phyloP scores from a whole-genome alignment of 202 grass and related monocot species.

The Saccharum hybrid region DNA sequence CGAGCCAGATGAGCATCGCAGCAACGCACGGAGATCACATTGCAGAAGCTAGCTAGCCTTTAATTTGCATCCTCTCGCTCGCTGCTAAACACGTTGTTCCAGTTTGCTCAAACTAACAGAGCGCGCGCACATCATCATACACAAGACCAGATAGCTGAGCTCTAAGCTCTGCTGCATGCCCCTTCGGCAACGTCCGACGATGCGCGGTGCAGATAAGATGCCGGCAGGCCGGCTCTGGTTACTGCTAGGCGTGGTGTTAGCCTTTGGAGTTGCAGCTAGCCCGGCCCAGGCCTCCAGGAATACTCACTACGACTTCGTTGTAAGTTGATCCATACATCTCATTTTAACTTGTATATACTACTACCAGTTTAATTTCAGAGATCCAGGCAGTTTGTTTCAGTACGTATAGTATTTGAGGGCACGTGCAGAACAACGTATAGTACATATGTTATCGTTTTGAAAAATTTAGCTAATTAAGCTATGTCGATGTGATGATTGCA shows the following conservation, averaged over 20 bases:
- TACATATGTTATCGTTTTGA: neutral
- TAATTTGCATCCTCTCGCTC: neutral
- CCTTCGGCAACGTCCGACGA: neutral
- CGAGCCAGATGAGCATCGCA: neutral
- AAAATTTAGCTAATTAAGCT: neutral
- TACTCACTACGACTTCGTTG: constrained; percentile 48
- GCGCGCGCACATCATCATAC: too few species aligned
- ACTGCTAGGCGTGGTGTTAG: constrained; percentile 34
- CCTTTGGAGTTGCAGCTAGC: constrained; percentile 29
- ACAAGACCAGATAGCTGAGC: neutral
- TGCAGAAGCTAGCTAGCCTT: neutral
- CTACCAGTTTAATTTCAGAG: neutral
- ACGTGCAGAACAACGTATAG: neutral
- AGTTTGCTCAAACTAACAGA: neutral
- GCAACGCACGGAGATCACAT: neutral
- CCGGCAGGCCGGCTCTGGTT: constrained; percentile 39
- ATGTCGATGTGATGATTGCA: too few species aligned
- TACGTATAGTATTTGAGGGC: too few species aligned
- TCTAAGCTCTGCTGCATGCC: neutral
- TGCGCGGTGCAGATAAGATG: constrained; percentile 5
- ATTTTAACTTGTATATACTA: neutral
- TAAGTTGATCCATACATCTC: constrained; percentile 1
- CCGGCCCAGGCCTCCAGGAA: constrained; percentile 34
- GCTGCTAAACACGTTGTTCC: neutral
- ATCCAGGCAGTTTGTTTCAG: neutral